Conservation (phyloP, 2,329 filamentous ascomycete species). For the Cordyceps javanica region DNA sequence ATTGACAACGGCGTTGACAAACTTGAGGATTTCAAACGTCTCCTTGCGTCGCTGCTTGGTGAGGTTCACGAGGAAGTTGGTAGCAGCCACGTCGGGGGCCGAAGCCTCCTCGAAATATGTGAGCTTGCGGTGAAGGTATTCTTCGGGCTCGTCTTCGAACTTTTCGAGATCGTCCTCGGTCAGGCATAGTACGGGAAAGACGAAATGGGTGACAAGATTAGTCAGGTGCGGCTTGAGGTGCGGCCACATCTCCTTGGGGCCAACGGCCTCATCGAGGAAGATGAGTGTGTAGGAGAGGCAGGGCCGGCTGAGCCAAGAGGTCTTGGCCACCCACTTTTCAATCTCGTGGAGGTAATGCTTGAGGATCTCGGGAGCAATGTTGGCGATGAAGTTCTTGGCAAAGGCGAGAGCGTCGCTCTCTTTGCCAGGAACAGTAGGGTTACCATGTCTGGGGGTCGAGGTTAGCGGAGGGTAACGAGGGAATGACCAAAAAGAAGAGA, state of each 20-base stretch:
- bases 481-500: not conserved
- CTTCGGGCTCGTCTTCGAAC: slow-evolving; percentile 89
- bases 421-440: slow-evolving; percentile 70
- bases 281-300: slow-evolving; percentile 90
- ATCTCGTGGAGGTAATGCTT: slow-evolving; percentile 93
- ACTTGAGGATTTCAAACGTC: slow-evolving; percentile 88
- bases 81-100: slow-evolving; percentile 88
- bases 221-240: slow-evolving; percentile 90
- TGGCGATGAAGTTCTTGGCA: slow-evolving; percentile 83
- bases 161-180: slow-evolving; percentile 87
- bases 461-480: not conserved
- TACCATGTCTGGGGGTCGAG: slow-evolving; percentile 71
- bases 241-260: slow-evolving; percentile 95
- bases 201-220: slow-evolving; percentile 85
- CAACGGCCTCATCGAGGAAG: slow-evolving; percentile 95
- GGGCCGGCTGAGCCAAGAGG: slow-evolving; percentile 88
- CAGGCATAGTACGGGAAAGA: slow-evolving; percentile 93
- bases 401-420: slow-evolving; percentile 71
- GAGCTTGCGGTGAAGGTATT: slow-evolving; percentile 93
- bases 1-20: slow-evolving; percentile 92
- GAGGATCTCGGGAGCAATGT: slow-evolving; percentile 91
- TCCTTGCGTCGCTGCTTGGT: slow-evolving; percentile 94
- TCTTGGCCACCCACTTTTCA: slow-evolving; percentile 95
- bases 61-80: slow-evolving; percentile 90
- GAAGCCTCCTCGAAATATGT: slow-evolving; percentile 98